Evolutionary conservation across 768 basidiomycete genomes (phyloP).

Genomic region (Lentinula detonsa): DNA sequence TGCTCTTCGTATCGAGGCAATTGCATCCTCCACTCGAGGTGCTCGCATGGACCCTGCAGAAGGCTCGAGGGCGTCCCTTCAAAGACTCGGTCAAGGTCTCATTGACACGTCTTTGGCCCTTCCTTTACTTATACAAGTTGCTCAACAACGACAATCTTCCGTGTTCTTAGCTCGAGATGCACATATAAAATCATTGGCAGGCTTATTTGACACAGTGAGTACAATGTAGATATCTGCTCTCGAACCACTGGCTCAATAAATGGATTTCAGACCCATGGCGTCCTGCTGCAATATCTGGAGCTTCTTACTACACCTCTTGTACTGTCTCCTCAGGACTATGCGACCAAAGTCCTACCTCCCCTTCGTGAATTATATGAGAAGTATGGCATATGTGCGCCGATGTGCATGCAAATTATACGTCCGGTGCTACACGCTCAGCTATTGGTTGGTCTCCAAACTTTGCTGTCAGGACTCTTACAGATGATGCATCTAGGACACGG

Average conservation of each 20-base stretch:
- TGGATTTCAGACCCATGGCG: constrained; percentile 73
- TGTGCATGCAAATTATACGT: constrained; percentile 92
- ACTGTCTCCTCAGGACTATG: constrained; percentile 66
- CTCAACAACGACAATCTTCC: constrained; percentile 85
- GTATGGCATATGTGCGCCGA: constrained; percentile 78
- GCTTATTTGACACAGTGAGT: constrained; percentile 85
- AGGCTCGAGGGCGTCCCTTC: constrained; percentile 56
- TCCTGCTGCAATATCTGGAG: constrained; percentile 88
- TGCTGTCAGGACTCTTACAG: background rate
- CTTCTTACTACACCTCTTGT: constrained; percentile 71
- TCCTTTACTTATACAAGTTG: constrained; percentile 86
- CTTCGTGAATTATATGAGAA: constrained; percentile 64
- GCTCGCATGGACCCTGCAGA: constrained; percentile 66
- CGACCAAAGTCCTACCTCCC: constrained; percentile 66
- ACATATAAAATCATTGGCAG: constrained; percentile 80
- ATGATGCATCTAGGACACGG: constrained; percentile 38
- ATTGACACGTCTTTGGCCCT: constrained; percentile 72
- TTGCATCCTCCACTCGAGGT: constrained; percentile 74
- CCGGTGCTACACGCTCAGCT: constrained; percentile 66
- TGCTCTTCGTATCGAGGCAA: constrained; percentile 78
- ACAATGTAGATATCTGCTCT: constrained; percentile 5
- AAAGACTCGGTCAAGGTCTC: constrained; percentile 58
- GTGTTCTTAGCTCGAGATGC: constrained; percentile 69
- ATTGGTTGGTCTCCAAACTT: constrained; percentile 37
- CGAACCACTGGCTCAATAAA: constrained; percentile 8